Conservation (phyloP, 108 stramenopile genomes). For the Skeletonema potamos region DNA sequence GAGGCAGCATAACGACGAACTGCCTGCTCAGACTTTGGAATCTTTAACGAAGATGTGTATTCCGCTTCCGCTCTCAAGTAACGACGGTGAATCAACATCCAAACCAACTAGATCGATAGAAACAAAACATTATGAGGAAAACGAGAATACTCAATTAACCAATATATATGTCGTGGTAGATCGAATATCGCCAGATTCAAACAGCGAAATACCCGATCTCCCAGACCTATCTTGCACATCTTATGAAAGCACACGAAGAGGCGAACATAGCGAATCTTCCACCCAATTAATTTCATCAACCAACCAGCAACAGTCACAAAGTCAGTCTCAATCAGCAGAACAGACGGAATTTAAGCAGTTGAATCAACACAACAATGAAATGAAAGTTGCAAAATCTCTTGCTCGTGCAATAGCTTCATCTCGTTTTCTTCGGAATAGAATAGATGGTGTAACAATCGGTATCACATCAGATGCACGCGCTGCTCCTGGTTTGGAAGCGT, state of each 20-base stretch:
- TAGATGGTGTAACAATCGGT: slow-evolving; percentile 61
- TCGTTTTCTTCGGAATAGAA: slow-evolving; percentile 31
- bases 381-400: slow-evolving; percentile 29
- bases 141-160: slow-evolving; percentile 12
- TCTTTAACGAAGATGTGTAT: not conserved
- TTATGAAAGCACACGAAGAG: not conserved
- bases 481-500: slow-evolving; percentile 69
- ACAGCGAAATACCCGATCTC: slow-evolving; percentile 10
- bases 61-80: not conserved
- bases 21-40: not conserved
- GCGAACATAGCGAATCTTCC: not conserved
- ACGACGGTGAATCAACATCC: not conserved
- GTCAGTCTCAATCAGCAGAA: slow-evolving; percentile 3
- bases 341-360: not conserved
- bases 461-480: slow-evolving; percentile 52
- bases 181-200: slow-evolving; percentile 25
- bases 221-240: slow-evolving; percentile 14
- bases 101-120: not conserved
- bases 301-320: not conserved
- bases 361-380: slow-evolving; percentile 27
- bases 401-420: slow-evolving; percentile 47
- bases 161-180: slow-evolving; percentile 51
- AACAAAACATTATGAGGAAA: not conserved
- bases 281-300: slow-evolving; percentile 6
- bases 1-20: slow-evolving; percentile 7